Conservation (phyloP, 2,329 filamentous ascomycete genomes). For the Fusarium marasasianum region DNA sequence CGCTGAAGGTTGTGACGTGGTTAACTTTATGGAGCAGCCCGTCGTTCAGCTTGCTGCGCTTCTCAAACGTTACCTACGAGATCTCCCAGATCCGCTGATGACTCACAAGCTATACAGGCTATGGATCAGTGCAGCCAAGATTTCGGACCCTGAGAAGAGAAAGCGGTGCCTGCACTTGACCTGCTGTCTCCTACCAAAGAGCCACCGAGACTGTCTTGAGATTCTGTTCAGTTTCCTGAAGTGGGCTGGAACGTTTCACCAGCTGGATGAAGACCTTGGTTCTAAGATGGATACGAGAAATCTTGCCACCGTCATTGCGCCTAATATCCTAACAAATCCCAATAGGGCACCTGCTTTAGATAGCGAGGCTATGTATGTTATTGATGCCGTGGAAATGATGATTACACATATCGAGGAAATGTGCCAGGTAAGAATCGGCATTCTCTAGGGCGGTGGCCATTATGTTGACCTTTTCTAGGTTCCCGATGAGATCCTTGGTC, state of each 20-base stretch:
- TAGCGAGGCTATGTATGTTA: slow-evolving; percentile 89
- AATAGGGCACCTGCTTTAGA: slow-evolving; percentile 75
- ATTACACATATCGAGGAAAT: slow-evolving; percentile 96
- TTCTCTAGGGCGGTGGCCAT: slow-evolving; percentile 23
- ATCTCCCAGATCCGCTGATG: slow-evolving; percentile 92
- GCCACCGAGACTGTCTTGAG: slow-evolving; percentile 92
- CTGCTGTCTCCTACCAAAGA: slow-evolving; percentile 91
- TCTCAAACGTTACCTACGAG: slow-evolving; percentile 92
- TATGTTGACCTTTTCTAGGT: slow-evolving; percentile 66
- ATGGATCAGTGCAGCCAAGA: slow-evolving; percentile 90
- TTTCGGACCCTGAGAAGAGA: slow-evolving; percentile 81
- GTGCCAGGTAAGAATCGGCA: slow-evolving; percentile 78
- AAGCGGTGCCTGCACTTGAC: slow-evolving; percentile 88
- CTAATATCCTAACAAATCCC: slow-evolving; percentile 86
- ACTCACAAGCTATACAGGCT: slow-evolving; percentile 94
- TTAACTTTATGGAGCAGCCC: slow-evolving; percentile 87
- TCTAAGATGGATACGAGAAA: slow-evolving; percentile 99
- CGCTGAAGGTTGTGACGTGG: slow-evolving; percentile 81
- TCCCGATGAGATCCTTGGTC: slow-evolving; percentile 87
- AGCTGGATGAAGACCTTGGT: slow-evolving; percentile 94
- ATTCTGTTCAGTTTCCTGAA: slow-evolving; percentile 96
- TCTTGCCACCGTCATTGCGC: slow-evolving; percentile 94
- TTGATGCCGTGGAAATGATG: slow-evolving; percentile 89
- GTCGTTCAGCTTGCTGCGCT: slow-evolving; percentile 94
- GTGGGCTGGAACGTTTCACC: slow-evolving; percentile 97